Evolutionary conservation across 192 early-diverging fungal genomes (phyloP), one percentile per base, ranked within the genome.

Genomic region (Coemansia sp.): DNA sequence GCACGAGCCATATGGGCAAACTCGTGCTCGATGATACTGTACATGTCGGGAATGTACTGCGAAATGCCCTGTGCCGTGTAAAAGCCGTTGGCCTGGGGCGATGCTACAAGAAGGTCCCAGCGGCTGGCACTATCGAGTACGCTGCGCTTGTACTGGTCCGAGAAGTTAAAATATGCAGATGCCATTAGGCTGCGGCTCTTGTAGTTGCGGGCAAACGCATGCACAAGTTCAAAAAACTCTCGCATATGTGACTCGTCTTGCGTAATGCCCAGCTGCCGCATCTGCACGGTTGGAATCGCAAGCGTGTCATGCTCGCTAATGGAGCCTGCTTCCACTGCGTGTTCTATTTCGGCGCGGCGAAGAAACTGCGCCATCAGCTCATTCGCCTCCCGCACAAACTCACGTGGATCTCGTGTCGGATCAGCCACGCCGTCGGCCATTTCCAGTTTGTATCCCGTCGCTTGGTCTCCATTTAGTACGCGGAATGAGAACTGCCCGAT

Each of bases 1-100:
- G 59, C 56, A 20, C 20, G 5, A 29, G 74, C 82, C n/a, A 54
- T 55, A 18, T 71, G 72, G 49, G 91, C 81, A 73, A 94, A 90
- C 32, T 85, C 70, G 54, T 79, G 74, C 70, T 94, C 91, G 43
- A 97, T 87, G 54, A 88, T 82, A 16, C 94, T 93, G 76, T 99
- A 99, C 32, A 94, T 94, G 22, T 86, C 86, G 0, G 97, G 97
- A 19, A 99, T 82, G 68, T 90, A 92, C 49, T 85, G 82, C 1
- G 93, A 94, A 1, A 98, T 84, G 3, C 95, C 97, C 56, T 78
- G 81, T 1, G 93, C 93, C 20, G 84, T 83, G 68, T 83, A 95
- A 62, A 98, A 99, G 43, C 97, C 93, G 70, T 99, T 99, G 18
- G 95, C 93, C 83, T 95, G 85, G 0, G 96, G 96, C 41, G 94